phyloP scores from a whole-genome alignment of 2,329 filamentous ascomycete genomes.

The Calonectria hawksworthii region DNA sequence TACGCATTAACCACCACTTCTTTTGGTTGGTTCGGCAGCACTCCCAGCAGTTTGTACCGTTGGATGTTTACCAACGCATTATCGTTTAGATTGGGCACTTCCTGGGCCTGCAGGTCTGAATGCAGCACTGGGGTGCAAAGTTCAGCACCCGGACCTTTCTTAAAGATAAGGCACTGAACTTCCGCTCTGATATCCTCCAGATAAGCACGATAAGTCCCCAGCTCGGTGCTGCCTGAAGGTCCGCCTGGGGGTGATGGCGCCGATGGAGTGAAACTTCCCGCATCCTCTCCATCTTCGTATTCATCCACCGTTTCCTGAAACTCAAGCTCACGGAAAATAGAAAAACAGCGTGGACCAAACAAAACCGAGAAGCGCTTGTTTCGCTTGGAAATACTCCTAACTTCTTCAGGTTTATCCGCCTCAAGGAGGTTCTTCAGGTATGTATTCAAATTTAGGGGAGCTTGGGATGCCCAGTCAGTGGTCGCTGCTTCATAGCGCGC shows the following conservation, averaged over 20 bases:
- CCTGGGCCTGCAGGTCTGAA: constrained; percentile 48
- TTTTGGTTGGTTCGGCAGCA: constrained; percentile 52
- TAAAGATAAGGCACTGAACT: constrained; percentile 59
- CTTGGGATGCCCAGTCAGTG: constrained; percentile 56
- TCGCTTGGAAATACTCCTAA: constrained; percentile 65
- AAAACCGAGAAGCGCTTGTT: constrained; percentile 70
- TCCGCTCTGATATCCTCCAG: constrained; percentile 65
- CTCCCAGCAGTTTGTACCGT: constrained; percentile 54
- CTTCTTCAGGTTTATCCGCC: constrained; percentile 50
- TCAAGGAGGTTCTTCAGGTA: constrained; percentile 66
- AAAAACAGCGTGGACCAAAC: constrained; percentile 65
- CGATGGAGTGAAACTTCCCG: constrained; percentile 54
- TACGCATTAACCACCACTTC: constrained; percentile 57
- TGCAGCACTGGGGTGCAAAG: constrained; percentile 51
- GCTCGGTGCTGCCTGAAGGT: constrained; percentile 52
- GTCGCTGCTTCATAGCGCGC: constrained; percentile 61
- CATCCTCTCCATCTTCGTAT: constrained; percentile 55
- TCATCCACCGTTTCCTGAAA: constrained; percentile 59
- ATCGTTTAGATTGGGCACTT: constrained; percentile 45
- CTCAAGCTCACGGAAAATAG: constrained; percentile 64
- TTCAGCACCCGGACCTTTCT: constrained; percentile 50
- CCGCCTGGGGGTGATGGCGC: constrained; percentile 50
- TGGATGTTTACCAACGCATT: constrained; percentile 49
- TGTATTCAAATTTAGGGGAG: constrained; percentile 61
- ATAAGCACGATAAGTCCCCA: constrained; percentile 61